phyloP scores from a whole-genome alignment of 352 stramenopile species.

The Phytophthora cactorum region DNA sequence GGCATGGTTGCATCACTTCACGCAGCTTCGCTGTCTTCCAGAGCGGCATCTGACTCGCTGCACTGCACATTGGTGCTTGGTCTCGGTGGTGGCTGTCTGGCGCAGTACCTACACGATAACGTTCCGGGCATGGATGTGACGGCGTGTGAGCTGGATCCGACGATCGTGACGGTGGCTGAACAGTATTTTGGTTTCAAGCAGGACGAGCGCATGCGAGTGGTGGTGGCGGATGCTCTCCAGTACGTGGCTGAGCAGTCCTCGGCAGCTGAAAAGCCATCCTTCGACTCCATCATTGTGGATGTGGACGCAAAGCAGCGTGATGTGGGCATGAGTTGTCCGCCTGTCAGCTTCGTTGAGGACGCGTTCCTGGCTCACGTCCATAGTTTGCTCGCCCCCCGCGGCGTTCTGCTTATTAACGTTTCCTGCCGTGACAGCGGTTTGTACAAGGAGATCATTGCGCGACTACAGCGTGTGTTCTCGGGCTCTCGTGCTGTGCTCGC shows the following conservation, averaged over 20 bases:
- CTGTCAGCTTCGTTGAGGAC: conserved; percentile 63
- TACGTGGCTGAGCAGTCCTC: conserved; percentile 45
- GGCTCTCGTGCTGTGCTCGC: conserved; percentile 35
- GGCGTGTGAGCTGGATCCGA: conserved; percentile 71
- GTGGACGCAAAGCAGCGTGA: conserved; percentile 79
- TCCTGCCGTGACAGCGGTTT: conserved; percentile 51
- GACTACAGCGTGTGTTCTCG: conserved; percentile 45
- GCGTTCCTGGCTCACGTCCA: conserved; percentile 48
- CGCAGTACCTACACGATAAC: conserved; percentile 70
- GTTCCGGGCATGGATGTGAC: conserved; percentile 56
- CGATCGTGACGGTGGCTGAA: conserved; percentile 64
- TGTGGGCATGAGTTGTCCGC: conserved; percentile 74
- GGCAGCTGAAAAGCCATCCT: conserved; percentile 22
- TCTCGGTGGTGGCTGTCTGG: conserved; percentile 73
- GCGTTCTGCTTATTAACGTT: conserved; percentile 74
- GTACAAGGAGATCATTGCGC: conserved; percentile 58
- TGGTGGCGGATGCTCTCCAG: conserved; percentile 57
- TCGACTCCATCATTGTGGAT: conserved; percentile 76
- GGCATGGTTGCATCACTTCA: conserved; percentile 74
- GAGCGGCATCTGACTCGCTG: conserved; percentile 13
- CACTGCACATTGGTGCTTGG: conserved; percentile 66
- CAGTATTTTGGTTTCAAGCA: conserved; percentile 73
- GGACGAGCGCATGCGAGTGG: conserved; percentile 48
- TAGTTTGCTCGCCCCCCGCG: conserved; percentile 38
- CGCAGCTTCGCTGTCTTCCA: conserved; percentile 36